phyloP scores from a whole-genome alignment of 2,329 filamentous ascomycete species.

The Lasiodiplodia hormozganensis region DNA sequence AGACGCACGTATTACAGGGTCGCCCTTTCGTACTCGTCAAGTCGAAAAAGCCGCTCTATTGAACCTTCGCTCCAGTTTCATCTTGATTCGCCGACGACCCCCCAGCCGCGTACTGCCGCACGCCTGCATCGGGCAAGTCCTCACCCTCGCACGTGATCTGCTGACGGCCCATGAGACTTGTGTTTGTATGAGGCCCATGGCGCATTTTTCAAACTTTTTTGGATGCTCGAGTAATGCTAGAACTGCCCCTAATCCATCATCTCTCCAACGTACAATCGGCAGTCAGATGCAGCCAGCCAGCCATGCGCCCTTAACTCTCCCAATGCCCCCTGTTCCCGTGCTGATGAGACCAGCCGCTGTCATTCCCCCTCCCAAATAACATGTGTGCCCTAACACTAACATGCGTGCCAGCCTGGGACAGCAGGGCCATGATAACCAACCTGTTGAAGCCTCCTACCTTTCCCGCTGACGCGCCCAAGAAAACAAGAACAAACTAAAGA shows the following conservation, averaged over 20 bases:
- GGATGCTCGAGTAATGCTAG: conserved; percentile 23
- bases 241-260: conserved; percentile 12
- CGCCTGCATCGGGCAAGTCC: neutral
- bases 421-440: conserved; percentile 18
- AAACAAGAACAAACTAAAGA: conserved; percentile 26
- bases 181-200: conserved; percentile 3
- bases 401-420: conserved; percentile 17
- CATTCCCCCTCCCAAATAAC: neutral
- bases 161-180: neutral
- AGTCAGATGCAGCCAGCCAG: conserved; percentile 22
- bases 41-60: neutral
- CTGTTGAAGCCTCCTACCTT: conserved; percentile 15
- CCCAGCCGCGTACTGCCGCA: neutral
- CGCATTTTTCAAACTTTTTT: conserved; percentile 24
- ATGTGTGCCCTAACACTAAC: conserved; percentile 26
- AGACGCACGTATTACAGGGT: conserved; percentile 2
- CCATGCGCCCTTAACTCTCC: conserved; percentile 17
- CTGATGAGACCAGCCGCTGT: conserved; percentile 8
- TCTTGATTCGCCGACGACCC: conserved; percentile 5
- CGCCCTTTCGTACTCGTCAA: conserved; percentile 9
- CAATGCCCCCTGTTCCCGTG: conserved; percentile 9
- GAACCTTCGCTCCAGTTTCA: conserved; percentile 4
- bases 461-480: conserved; percentile 17
- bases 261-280: conserved; percentile 24
- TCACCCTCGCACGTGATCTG: neutral